Base-by-base conservation (phyloP, 2,329 filamentous ascomycete genomes). In the Fusarium devonianum region DNA sequence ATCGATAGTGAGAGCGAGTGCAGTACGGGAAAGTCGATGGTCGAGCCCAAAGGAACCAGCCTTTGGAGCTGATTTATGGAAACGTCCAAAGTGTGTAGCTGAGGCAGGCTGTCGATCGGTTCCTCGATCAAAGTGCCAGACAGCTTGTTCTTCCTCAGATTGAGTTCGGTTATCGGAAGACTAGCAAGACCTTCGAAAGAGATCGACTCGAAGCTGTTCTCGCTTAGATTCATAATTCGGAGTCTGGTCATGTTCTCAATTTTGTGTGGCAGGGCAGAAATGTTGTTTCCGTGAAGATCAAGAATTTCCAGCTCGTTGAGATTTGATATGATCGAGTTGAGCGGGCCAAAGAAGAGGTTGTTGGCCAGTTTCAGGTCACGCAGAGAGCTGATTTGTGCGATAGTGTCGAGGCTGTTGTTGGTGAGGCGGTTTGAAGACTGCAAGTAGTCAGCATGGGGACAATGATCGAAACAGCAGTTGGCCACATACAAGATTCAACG, bases 331-430 rank as follows among this genome's bases (percentile, higher is more conserved):
- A 76, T 78, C 0, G 82, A 66, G 33, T 87, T 81, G 3, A 97
- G 73, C 1, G 82, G 76, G 0, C 90, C 91, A 35, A 83, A 81
- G 5, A 96, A 74, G 12, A 83, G 76, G 63, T 96, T 96, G 46
- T 89, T 86, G 8, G 87, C 88, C 7, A 99, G 77, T 65, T 88
- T 93, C 11, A 99, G 76, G 63, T 97, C 92, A 23, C 86, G 83
- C 2, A 99, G 75, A 2, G 83, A 81, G 1, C 75, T 72, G 44
- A 97, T 86, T 64, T 94, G 86, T 11, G 85, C 80, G 22, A 97
- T 83, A 1, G 90, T 78, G 16, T 90, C 83, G 5, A 97, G 76
- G 35, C 83, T 83, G 39, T 84, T 80, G 66, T 90, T 90, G 3
- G 81, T 80, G 18, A 99, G 82, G 46, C 86, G 85, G 65, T 97